Base-by-base conservation (phyloP, 1,284 basidiomycete species). In the Tranzscheliella williamsii region DNA sequence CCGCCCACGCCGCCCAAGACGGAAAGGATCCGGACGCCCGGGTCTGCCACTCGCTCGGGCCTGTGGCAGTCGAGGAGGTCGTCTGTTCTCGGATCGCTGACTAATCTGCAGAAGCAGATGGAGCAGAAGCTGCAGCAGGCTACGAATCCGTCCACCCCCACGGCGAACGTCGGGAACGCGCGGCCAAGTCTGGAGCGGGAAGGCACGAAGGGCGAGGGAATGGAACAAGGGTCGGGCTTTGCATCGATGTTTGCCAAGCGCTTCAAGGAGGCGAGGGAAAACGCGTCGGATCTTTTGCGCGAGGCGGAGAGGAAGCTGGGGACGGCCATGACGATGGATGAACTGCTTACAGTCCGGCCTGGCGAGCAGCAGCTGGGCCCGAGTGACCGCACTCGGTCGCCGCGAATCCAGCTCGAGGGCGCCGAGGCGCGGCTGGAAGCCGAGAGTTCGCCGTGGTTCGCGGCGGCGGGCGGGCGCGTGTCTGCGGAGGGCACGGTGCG, bases 321-420 rank as follows among this genome's bases (percentile, higher is more conserved):
- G 17, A 57, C 50, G 18, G 61, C 61, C 9, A 54, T 64, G 55
- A 55, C 51, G 17, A 45, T 64, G 13, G 61, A 64, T 13, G 61
- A 64, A 2, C 33, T 64, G 2, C 30, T 63, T 2, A 38, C 41
- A 22, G 7, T 38, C 41, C 24, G 29, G 8, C 24, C 16, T 7
- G 13, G 15, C n/a, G 8, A 22, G 4, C 36, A 16, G 6, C 36
- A 5, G 6, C 15, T 5, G 3, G 16, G 20, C n/a, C n/a, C n/a
- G n/a, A n/a, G n/a, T 21, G 15, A 22, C 9, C 36, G 3, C 8
- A 12, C 46, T 5, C 13, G 11, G 11, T 37, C 41, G 11, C 55
- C 55, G 17, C 15, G 22, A 17, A 60, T 60, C 23, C 24, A 35
- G 18, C 24, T 60, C 8, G 38, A 60, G 20, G 45, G 40, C n/a